Evolutionary conservation across 1,139 yeast species (phyloP), one percentile per base, ranked within the genome.

Genomic region (Torulaspora pretoriensis): DNA sequence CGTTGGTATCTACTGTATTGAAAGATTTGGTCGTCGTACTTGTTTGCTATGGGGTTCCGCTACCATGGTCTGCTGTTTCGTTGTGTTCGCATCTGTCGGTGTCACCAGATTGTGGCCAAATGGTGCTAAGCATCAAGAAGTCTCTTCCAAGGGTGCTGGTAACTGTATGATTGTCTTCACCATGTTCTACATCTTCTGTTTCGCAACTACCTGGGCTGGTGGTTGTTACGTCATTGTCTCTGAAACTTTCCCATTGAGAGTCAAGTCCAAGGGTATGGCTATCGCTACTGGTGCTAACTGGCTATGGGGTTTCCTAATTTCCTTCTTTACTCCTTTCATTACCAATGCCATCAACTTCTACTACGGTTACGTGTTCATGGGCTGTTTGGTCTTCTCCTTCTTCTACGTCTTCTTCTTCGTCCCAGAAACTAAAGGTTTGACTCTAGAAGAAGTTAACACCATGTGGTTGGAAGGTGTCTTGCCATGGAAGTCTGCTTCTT

Each of bases 201-300:
- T 83, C 63, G 90, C 92, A 43, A 72, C 81, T 42, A 79, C 90
- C 14, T 83, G 92, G 92, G 94, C 88, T 50, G 88, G 90, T 58
- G 77, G 81, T 60, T 81, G 80, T 45, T 84, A 72, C 70, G 80
- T 81, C 52, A 78, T 82, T 59, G 75, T 79, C 42, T 77, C 89
- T 30, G 92, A 84, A 69, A 72, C 81, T 47, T 83, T 78, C 70
- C 90, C 92, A 61, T 74, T 82, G 56, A 76, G 88, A 68, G 78
- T 83, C 61, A 78, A 85, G 68, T 74, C 86, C 39, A 81, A 82
- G 70, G 87, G 82, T 52, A 81, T 83, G 80, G 78, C 86, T 51
- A 68, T 83, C 51, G 83, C 88, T 41, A 71, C 78, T 27, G 81
- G 81, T 46, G 74, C 81, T 46, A 82, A 82, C 69, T 83, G 89